phyloP scores from a whole-genome alignment of 2,329 filamentous ascomycete species.

The Clonostachys rhizophaga region DNA sequence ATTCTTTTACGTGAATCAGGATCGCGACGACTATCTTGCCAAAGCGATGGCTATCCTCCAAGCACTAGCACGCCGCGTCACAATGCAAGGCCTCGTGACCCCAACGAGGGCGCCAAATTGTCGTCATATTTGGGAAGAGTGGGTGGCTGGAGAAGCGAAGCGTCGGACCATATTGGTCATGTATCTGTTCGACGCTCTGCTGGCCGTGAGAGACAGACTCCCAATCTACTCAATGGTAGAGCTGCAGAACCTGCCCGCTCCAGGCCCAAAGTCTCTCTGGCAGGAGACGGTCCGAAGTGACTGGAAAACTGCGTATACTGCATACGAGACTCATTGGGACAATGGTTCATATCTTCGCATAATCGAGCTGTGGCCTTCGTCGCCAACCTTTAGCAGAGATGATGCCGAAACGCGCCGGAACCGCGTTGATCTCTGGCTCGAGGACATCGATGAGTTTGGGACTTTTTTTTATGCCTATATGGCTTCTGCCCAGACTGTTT shows the following conservation, averaged over 20 bases:
- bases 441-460: constrained; percentile 46
- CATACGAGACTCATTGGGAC: constrained; percentile 32
- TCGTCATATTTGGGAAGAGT: constrained; percentile 37
- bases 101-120: constrained; percentile 23
- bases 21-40: constrained; percentile 20
- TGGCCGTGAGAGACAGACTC: constrained; percentile 33
- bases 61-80: constrained; percentile 37
- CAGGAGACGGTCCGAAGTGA: constrained; percentile 19
- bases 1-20: constrained; percentile 26
- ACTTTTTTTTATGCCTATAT: constrained; percentile 46
- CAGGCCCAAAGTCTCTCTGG: constrained; percentile 37
- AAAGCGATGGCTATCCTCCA: constrained; percentile 43
- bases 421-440: constrained; percentile 43
- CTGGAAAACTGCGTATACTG: constrained; percentile 39
- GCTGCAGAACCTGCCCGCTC: constrained; percentile 34
- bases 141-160: constrained; percentile 48
- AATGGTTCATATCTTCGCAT: constrained; percentile 31
- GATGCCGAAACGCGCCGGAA: constrained; percentile 17
- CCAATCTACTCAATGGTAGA: constrained; percentile 45
- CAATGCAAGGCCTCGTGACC: constrained; percentile 27
- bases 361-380: constrained; percentile 44
- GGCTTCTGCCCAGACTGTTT: constrained; percentile 29
- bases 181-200: constrained; percentile 48
- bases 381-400: constrained; percentile 13
- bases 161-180: constrained; percentile 44